phyloP scores from a whole-genome alignment of 1,139 yeast species.

The Geotrichum phurueaensis region DNA sequence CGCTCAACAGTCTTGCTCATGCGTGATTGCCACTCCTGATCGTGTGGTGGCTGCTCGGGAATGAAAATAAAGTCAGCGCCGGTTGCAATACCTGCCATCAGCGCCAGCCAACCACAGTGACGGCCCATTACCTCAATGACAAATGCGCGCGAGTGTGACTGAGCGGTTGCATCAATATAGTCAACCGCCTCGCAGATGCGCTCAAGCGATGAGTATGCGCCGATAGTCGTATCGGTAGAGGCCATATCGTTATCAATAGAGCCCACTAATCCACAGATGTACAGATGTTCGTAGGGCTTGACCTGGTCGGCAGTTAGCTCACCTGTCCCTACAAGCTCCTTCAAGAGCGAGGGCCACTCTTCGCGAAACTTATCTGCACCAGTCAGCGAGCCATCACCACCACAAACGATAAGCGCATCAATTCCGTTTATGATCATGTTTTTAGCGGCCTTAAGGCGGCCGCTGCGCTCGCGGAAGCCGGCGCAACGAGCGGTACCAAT shows the following conservation, averaged over 20 bases:
- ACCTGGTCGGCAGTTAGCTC: slow-evolving; percentile 53
- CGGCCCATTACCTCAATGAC: slow-evolving; percentile 99
- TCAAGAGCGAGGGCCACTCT: slow-evolving; percentile 86
- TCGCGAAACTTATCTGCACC: slow-evolving; percentile 92
- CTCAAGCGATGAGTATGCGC: slow-evolving; percentile 89
- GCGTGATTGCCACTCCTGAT: slow-evolving; percentile 65
- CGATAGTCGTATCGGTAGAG: slow-evolving; percentile 91
- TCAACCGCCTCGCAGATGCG: slow-evolving; percentile 92
- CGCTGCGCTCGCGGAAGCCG: slow-evolving; percentile 76
- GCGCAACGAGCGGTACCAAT: slow-evolving; percentile 94
- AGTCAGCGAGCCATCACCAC: slow-evolving; percentile 97
- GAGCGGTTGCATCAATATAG: slow-evolving; percentile 93
- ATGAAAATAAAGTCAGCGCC: slow-evolving; percentile 92
- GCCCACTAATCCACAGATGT: slow-evolving; percentile 93
- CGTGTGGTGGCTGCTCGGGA: slow-evolving; percentile 80
- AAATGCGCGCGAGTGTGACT: slow-evolving; percentile 94
- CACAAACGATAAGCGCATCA: slow-evolving; percentile 95
- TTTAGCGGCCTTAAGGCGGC: slow-evolving; percentile 75
- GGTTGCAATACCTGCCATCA: slow-evolving; percentile 93
- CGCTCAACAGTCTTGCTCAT: slow-evolving; percentile 54
- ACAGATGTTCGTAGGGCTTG: slow-evolving; percentile 61
- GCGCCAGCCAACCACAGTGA: slow-evolving; percentile 97
- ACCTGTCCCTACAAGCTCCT: slow-evolving; percentile 55
- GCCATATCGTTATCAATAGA: slow-evolving; percentile 98
- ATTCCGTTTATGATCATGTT: slow-evolving; percentile 84